A percentile compares a stretch with the other conserved stretches of the same genome.
Evolutionary conservation across 2,329 filamentous ascomycete species (phyloP).

Genomic region (Ceratocystis lukuohia): DNA sequence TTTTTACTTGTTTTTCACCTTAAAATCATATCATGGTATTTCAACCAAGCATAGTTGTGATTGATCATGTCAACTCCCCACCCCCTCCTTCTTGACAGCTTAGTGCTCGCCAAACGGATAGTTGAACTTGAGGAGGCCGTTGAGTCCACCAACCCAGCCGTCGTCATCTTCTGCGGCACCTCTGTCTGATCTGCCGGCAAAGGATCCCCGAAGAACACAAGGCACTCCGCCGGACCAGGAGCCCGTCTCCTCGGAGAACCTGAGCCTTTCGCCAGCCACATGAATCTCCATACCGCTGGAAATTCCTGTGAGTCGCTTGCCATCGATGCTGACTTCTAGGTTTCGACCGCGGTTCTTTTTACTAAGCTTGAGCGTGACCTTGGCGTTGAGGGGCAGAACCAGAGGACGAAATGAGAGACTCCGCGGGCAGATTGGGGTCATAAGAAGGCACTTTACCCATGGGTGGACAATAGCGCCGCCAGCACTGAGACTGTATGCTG

Average conservation of each 20-base stretch:
- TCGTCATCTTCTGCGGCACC: slow-evolving; percentile 53
- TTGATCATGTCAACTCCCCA: not conserved
- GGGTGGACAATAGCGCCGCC: slow-evolving; percentile 93
- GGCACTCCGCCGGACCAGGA: slow-evolving; percentile 74
- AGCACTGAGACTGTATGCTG: slow-evolving; percentile 85
- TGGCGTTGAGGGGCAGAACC: slow-evolving; percentile 74
- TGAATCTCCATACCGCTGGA: slow-evolving; percentile 70
- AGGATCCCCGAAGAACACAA: slow-evolving; percentile 61
- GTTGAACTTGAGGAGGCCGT: slow-evolving; percentile 91
- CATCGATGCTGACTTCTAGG: slow-evolving; percentile 68
- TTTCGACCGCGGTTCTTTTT: slow-evolving; percentile 64
- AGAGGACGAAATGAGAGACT: slow-evolving; percentile 85
- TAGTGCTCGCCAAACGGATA: slow-evolving; percentile 62
- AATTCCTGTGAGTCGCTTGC: slow-evolving; percentile 53
- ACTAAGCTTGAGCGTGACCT: slow-evolving; percentile 69
- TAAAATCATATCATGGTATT: not conserved
- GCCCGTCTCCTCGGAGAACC: slow-evolving; percentile 78
- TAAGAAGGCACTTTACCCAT: slow-evolving; percentile 70
- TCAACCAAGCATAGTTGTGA: not conserved
- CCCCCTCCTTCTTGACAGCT: not conserved
- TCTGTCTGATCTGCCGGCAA: slow-evolving; percentile 27
- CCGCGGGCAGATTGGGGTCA: slow-evolving; percentile 89
- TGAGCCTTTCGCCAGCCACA: slow-evolving; percentile 67
- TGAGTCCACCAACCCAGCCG: slow-evolving; percentile 91
- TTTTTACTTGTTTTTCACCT: not conserved